phyloP scores from a whole-genome alignment of 140 eudicot species.

The Ambrosia hybrid region DNA sequence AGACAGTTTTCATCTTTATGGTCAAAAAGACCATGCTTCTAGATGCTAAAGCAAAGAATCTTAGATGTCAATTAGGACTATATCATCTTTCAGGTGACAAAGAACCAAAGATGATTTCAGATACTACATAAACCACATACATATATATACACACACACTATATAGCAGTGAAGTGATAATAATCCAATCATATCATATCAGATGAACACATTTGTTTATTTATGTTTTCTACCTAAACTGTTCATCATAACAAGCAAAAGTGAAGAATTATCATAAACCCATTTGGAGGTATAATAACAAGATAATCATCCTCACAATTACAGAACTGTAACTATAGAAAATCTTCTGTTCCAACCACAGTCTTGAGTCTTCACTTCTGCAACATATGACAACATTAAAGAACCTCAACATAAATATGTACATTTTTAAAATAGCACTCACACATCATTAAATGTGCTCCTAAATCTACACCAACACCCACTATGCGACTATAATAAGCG shows the following conservation, averaged over 20 bases:
- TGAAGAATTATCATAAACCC: background rate
- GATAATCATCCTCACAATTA: no score
- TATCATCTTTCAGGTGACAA: background rate
- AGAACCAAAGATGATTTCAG: background rate
- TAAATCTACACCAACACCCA: no score
- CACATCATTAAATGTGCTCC: no score
- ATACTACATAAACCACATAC: background rate
- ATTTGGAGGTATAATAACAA: no score
- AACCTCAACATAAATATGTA: no score
- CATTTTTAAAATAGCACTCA: no score
- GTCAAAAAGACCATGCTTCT: slow-evolving; percentile 11
- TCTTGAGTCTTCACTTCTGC: background rate
- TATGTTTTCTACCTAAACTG: background rate
- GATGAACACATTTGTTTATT: background rate
- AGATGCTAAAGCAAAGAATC: background rate
- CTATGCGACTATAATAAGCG: no score
- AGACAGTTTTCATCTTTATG: slow-evolving; percentile 22
- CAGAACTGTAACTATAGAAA: no score
- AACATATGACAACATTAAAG: background rate
- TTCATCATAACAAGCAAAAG: slow-evolving; percentile 6
- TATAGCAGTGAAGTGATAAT: background rate
- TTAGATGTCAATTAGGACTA: background rate
- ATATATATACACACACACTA: no score
- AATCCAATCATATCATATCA: background rate
- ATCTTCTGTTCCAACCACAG: no score